Conservation (phyloP, 2,329 filamentous ascomycete genomes). For the Trichoderma afroharzianum region DNA sequence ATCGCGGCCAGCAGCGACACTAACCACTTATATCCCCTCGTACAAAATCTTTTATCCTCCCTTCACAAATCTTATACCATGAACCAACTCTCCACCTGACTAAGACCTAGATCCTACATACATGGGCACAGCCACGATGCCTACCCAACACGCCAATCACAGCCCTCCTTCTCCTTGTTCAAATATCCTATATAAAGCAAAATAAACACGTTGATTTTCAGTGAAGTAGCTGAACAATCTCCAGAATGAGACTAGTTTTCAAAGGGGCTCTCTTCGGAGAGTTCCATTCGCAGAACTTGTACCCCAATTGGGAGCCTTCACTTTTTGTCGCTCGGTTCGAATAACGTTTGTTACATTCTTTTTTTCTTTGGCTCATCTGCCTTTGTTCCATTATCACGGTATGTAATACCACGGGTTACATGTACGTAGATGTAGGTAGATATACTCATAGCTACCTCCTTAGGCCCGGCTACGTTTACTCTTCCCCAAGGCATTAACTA, state of each 20-base stretch:
- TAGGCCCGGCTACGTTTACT: no score
- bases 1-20: background rate
- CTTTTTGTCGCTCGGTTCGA: background rate
- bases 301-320: background rate
- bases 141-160: background rate
- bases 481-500: no score
- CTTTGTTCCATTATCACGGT: background rate
- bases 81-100: background rate
- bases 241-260: background rate
- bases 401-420: background rate
- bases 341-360: background rate
- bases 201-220: background rate
- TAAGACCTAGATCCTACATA: background rate
- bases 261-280: background rate
- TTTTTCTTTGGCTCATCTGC: background rate
- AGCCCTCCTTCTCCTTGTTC: background rate
- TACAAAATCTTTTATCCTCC: background rate
- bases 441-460: background rate
- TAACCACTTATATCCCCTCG: background rate
- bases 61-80: background rate
- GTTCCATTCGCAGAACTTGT: background rate
- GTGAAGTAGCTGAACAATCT: background rate
- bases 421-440: background rate
- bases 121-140: background rate
- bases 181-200: background rate